Percentiles rank a stretch among this genome's conserved stretches.
Evolutionary conservation across 148 eudicot species (phyloP).

Genomic region (Selenicereus undatus): DNA sequence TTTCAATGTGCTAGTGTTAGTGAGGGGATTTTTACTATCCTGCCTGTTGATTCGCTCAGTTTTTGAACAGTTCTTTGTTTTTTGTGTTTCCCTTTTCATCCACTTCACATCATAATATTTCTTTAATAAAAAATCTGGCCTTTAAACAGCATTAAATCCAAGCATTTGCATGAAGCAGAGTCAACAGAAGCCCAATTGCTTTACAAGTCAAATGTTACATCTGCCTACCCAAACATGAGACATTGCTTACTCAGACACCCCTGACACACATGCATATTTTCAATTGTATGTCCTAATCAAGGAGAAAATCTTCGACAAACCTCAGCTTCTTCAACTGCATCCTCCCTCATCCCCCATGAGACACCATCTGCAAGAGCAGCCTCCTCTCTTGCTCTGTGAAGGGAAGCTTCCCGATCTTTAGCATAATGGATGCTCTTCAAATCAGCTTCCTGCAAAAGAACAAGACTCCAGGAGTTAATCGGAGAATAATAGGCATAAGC

Average conservation of each 20-base stretch:
- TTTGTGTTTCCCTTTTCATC: not conserved
- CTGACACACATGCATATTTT: not conserved
- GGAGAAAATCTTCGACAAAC: conserved; percentile 33
- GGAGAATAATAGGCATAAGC: not conserved
- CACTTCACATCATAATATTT: not conserved
- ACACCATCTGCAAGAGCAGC: conserved; percentile 91
- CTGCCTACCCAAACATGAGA: not conserved
- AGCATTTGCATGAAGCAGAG: not conserved
- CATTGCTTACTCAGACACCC: not conserved
- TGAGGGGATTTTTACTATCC: no score
- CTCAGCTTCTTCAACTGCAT: conserved; percentile 95
- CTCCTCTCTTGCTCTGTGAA: conserved; percentile 67
- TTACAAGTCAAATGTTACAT: no score
- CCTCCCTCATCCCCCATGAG: conserved; percentile 98
- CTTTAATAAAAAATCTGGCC: not conserved
- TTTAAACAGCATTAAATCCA: not conserved
- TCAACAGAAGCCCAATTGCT: not conserved
- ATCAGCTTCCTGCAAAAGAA: conserved; percentile 65
- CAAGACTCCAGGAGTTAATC: not conserved
- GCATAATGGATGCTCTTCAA: conserved; percentile 44
- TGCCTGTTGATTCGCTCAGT: no score
- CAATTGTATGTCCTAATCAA: not conserved
- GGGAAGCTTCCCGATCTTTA: conserved; percentile 93
- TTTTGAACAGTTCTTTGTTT: no score
- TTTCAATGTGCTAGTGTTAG: not conserved